These are phyloP conservation scores for Aspergillus flavus DNA, from an alignment of 2,329 filamentous ascomycete species.

Conservation along the genomic window DNA sequence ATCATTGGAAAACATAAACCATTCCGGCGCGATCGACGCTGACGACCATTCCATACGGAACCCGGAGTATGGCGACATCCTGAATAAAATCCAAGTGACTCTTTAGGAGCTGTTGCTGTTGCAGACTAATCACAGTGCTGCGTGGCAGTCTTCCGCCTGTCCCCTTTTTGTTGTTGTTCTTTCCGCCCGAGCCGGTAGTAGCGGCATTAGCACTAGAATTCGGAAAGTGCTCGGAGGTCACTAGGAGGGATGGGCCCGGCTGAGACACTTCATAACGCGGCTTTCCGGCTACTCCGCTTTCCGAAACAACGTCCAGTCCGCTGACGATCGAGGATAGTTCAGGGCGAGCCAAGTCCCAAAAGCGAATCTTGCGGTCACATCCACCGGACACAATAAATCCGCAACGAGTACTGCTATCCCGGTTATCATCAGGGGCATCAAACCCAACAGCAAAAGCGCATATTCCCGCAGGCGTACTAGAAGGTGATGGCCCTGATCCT, in stretches of 20 bases:
- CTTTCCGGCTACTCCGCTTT: conserved; percentile 47
- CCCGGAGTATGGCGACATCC: conserved; percentile 85
- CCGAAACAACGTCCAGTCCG: conserved; percentile 70
- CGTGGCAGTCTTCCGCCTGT: conserved; percentile 59
- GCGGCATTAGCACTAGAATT: conserved; percentile 31
- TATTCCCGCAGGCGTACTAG: conserved; percentile 54
- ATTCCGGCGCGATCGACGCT: conserved; percentile 87
- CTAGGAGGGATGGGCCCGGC: conserved; percentile 62
- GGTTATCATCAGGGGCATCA: conserved; percentile 68
- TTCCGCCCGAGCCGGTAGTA: conserved; percentile 24
- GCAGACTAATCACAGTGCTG: conserved; percentile 80
- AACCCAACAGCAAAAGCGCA: conserved; percentile 74
- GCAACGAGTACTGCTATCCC: conserved; percentile 60
- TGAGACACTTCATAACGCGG: conserved; percentile 72
- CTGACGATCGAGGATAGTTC: conserved; percentile 81
- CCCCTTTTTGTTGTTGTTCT: conserved; percentile 38
- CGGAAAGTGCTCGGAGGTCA: conserved; percentile 67
- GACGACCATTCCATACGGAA: conserved; percentile 89
- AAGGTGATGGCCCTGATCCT: conserved; percentile 26
- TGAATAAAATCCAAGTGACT: conserved; percentile 86
- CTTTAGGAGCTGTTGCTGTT: conserved; percentile 83
- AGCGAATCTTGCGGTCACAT: conserved; percentile 86
- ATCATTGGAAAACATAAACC: conserved; percentile 74
- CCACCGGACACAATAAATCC: conserved; percentile 87
- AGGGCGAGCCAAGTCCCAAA: conserved; percentile 83